phyloP scores from a whole-genome alignment of 345 rosid species.

The Mercurialis annua region DNA sequence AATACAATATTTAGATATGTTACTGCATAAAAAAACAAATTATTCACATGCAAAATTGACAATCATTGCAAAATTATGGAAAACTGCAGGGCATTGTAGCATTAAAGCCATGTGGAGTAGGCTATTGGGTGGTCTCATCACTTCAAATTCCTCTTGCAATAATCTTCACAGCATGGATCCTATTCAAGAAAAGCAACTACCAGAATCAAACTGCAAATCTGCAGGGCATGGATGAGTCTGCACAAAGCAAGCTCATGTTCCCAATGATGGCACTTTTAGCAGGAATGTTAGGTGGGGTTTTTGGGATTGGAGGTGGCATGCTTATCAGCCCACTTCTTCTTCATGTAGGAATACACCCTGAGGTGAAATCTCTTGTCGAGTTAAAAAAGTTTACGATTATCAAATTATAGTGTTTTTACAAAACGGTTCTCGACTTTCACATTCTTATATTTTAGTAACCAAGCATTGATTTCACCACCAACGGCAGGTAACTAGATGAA shows the following conservation, averaged over 20 bases:
- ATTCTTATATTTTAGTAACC: too few relatives aligned
- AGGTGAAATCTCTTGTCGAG: slow-evolving; percentile 46
- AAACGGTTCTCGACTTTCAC: too few relatives aligned
- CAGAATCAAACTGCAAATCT: slow-evolving; percentile 28
- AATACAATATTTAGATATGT: too few relatives aligned
- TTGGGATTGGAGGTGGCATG: slow-evolving; percentile 95
- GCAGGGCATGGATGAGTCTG: slow-evolving; percentile 36
- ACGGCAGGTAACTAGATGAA: too few relatives aligned
- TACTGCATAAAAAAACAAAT: too few relatives aligned
- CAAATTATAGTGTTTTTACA: too few relatives aligned
- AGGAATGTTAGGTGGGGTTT: slow-evolving; percentile 77
- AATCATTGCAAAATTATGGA: too few relatives aligned
- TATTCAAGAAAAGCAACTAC: slow-evolving; percentile 35
- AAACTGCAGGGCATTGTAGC: slow-evolving; percentile 67
- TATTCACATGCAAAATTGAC: too few relatives aligned
- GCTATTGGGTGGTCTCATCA: slow-evolving; percentile 65
- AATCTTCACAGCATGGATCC: slow-evolving; percentile 62
- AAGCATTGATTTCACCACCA: too few relatives aligned
- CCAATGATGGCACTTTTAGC: slow-evolving; percentile 75
- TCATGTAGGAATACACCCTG: slow-evolving; percentile 66
- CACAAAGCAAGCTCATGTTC: slow-evolving; percentile 42
- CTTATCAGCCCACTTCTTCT: slow-evolving; percentile 88
- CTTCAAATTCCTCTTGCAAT: slow-evolving; percentile 77
- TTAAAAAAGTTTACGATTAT: too few relatives aligned
- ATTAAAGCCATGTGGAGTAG: slow-evolving; percentile 59